These are phyloP conservation scores for Globisporangium polare DNA, from an alignment of 352 stramenopile species.

Conservation along the genomic window DNA sequence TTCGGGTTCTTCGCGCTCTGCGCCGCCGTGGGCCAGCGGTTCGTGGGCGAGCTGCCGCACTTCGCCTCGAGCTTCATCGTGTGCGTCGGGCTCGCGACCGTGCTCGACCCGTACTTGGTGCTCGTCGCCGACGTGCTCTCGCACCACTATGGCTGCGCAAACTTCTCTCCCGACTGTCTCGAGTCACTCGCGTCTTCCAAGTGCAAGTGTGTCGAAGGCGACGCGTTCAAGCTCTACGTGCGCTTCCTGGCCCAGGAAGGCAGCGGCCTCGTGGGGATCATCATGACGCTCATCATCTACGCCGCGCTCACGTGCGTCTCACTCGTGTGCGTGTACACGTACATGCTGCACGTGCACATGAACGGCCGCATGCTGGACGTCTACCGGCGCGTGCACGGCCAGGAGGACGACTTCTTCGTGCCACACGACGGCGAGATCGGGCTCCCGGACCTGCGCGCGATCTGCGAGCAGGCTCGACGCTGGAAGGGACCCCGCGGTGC, in stretches of 20 bases:
- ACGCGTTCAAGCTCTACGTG: conserved; percentile 88
- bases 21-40: conserved; percentile 33
- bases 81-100: conserved; percentile 63
- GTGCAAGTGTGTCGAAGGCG: conserved; percentile 71
- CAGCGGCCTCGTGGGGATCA: conserved; percentile 72
- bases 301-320: conserved; percentile 50
- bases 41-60: conserved; percentile 65
- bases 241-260: conserved; percentile 71
- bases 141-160: conserved; percentile 75
- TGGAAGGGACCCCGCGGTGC: conserved; percentile 60
- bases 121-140: conserved; percentile 69
- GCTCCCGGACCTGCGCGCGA: conserved; percentile 57
- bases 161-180: conserved; percentile 29
- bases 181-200: conserved; percentile 32
- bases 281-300: conserved; percentile 80
- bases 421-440: conserved; percentile 88
- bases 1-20: conserved; percentile 44
- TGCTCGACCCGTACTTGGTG: conserved; percentile 82
- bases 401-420: conserved; percentile 76
- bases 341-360: conserved; percentile 87
- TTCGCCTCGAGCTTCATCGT: conserved; percentile 76
- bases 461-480: conserved; percentile 53
- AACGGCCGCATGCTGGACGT: conserved; percentile 89
- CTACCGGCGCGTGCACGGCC: conserved; percentile 73
- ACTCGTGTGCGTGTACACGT: conserved; percentile 60